Conservation (phyloP, 495 filamentous ascomycete species). For the Chlorociboria aeruginascens region DNA sequence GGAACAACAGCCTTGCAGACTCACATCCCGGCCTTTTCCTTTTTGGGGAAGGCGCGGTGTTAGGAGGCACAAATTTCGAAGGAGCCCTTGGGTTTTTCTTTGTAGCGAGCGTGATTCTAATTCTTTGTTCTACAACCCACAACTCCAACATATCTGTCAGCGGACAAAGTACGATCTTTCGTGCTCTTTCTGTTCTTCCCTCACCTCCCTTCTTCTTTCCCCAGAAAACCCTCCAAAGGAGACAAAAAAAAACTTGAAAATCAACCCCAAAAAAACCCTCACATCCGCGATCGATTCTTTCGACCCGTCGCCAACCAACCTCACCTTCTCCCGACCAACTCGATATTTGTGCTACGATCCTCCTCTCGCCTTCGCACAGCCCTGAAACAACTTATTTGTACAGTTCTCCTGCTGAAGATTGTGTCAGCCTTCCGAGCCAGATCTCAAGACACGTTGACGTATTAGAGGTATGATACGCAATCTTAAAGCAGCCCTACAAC, state of each 20-base stretch:
- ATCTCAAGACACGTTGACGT: conserved; percentile 7
- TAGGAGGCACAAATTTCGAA: no score
- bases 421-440: conserved; percentile 3
- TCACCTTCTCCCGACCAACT: conserved; percentile 18
- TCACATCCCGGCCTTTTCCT: no score
- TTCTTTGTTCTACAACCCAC: conserved; percentile 16
- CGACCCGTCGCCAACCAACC: conserved; percentile 17
- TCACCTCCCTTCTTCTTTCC: conserved; percentile 30
- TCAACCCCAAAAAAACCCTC: conserved; percentile 21
- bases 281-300: conserved; percentile 16
- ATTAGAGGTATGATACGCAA: conserved; percentile 2
- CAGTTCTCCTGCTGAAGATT: conserved; percentile 6
- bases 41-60: no score
- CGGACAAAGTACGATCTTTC: conserved; percentile 22
- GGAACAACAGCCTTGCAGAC: no score
- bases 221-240: conserved; percentile 35
- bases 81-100: conserved; percentile 2
- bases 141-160: conserved; percentile 9
- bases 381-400: conserved; percentile 5
- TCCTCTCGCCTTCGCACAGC: conserved; percentile 12
- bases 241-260: conserved; percentile 48
- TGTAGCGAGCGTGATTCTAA: conserved; percentile 4
- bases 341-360: conserved; percentile 4
- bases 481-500: neutral
- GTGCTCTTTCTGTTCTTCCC: conserved; percentile 24